Evolutionary conservation across 1,139 yeast species (phyloP), one percentile per base, ranked within the genome.

Genomic region (Kodamaea fungicola): DNA sequence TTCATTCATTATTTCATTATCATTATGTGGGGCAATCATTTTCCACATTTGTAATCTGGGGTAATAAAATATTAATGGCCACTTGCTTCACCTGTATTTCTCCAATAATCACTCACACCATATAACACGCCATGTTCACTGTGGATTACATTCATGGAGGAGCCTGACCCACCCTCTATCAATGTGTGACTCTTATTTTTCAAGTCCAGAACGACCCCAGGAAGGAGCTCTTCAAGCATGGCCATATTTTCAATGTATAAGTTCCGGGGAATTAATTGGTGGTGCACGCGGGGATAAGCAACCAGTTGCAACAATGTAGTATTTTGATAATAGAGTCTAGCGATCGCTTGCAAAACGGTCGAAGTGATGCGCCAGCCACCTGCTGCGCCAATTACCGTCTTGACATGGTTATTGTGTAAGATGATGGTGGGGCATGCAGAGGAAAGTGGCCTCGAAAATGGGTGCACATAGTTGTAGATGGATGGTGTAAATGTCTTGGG

Each of bases 361-460:
- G 96, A 87, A n/a, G 85, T 72, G 37, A 92, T 92, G 42, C 95
- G 69, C 12, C 94, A 83, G 0, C 97, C 97, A 6, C 98, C 97
- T 1, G 97, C 94, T 0, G 96, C 95, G 1, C 97, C 97, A 43
- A 90, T 74, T 3, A 84, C 75, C 32, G 87, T 56, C 49, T 83
- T 88, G 0, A 86, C 79, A 10, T 37, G 40, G 50, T 74, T 62
- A 8, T 48, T 52, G 43, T 78, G 73, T 12, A 76, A 64, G 1
- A 88, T 65, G 27, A 89, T 77, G 0, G 88, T 74, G 2, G 97
- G 97, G 1, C 86, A 74, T 19, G 86, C 76, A 1, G 96, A 87
- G 6, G 95, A 85, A 31, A 90, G 64, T 3, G 98, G 97, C 42
- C 97, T 70, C 52, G 84, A 84, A 42, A 62, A 72, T 0, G 96